These are phyloP conservation scores for Alternaria sp. DNA, from an alignment of 2,329 filamentous ascomycete genomes.

Conservation along the genomic window DNA sequence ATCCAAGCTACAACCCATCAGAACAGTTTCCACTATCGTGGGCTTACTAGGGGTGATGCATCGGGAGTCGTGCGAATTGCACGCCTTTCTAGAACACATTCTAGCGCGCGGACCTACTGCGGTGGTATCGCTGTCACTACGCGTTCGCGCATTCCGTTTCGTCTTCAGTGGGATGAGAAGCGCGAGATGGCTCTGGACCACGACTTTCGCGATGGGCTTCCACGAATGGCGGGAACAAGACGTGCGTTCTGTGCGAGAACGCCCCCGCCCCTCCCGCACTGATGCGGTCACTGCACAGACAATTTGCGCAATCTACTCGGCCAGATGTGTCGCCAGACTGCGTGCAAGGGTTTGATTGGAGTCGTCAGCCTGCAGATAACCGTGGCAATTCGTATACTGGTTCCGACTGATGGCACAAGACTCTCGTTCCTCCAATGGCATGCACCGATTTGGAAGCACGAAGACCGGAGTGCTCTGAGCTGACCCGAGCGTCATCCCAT, in stretches of 20 bases:
- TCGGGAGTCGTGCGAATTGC: conserved; percentile 4
- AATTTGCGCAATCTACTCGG: not conserved
- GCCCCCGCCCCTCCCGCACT: not conserved
- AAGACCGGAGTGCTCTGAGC: not conserved
- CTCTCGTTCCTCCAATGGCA: not conserved
- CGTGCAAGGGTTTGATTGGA: not conserved
- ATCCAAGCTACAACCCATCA: conserved; percentile 4
- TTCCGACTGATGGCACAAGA: not conserved
- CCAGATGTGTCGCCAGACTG: not conserved
- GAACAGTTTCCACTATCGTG: conserved; percentile 10
- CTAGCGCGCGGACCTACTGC: not conserved
- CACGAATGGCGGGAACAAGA: not conserved
- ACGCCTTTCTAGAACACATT: conserved; percentile 22
- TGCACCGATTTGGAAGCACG: not conserved
- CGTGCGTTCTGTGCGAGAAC: not conserved
- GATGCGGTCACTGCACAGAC: not conserved
- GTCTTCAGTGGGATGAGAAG: not conserved
- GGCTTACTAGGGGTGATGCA: conserved; percentile 7
- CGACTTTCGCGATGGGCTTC: not conserved
- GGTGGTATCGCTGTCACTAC: not conserved
- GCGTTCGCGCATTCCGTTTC: not conserved
- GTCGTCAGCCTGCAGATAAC: not conserved
- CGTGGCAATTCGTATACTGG: not conserved
- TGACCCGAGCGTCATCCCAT: not conserved
- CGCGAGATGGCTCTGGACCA: not conserved